A percentile compares a stretch with the other conserved stretches of the same genome.
These are phyloP conservation scores for Bryum argenteum DNA, from an alignment of 225 moss, liverwort and hornwort genomes.

Conservation along the genomic window DNA sequence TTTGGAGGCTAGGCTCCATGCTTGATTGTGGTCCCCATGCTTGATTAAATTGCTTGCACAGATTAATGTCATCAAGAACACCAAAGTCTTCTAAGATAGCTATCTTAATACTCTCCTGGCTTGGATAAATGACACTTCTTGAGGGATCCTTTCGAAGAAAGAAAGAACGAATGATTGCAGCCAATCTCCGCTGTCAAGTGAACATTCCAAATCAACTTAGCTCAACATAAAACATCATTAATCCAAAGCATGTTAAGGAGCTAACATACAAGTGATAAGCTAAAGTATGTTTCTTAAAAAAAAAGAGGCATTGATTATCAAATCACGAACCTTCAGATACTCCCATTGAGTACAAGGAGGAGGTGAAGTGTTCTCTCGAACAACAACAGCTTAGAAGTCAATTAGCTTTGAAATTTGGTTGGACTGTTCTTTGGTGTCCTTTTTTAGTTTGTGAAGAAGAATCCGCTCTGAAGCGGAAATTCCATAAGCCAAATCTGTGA, in stretches of 20 bases:
- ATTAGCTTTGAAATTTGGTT: neutral
- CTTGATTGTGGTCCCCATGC: slow-evolving; percentile 1
- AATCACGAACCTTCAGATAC: neutral
- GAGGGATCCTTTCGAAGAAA: neutral
- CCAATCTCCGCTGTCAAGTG: neutral
- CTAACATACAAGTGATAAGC: neutral
- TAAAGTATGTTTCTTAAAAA: neutral
- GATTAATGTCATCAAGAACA: neutral
- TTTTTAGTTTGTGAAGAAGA: neutral
- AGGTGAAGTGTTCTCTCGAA: neutral
- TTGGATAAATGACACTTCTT: neutral
- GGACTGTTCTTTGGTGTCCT: neutral
- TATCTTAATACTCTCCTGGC: neutral
- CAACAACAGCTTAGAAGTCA: neutral
- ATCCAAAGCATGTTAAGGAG: neutral
- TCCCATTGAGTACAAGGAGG: neutral
- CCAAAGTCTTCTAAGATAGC: slow-evolving; percentile 2
- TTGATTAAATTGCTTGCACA: neutral
- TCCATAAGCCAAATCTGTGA: neutral
- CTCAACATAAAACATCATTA: neutral
- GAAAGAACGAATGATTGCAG: neutral
- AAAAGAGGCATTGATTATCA: neutral
- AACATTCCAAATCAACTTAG: neutral
- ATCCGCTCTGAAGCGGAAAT: neutral
- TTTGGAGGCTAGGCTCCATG: no score